These are phyloP conservation scores for Zygosaccharomyces pseudobailii DNA, from an alignment of 1,139 yeast genomes.

Conservation along the genomic window DNA sequence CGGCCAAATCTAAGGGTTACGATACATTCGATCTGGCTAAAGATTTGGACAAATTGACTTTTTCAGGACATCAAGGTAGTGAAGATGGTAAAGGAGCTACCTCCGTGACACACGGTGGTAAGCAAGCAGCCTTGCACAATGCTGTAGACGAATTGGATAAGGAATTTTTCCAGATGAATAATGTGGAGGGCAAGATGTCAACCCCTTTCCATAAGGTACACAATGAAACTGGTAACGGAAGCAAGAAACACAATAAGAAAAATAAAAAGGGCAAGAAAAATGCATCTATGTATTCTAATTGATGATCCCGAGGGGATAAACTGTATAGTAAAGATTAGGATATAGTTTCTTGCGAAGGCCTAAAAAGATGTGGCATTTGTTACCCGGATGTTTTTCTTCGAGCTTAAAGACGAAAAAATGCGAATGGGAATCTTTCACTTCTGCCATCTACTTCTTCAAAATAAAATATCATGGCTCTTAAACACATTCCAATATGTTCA, in stretches of 20 bases:
- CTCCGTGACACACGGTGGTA: conserved; percentile 64
- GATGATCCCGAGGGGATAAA: conserved; percentile 4
- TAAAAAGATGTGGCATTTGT: neutral
- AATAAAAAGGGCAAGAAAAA: conserved; percentile 48
- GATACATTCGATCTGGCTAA: conserved; percentile 58
- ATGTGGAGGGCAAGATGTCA: conserved; percentile 56
- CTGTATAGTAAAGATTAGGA: neutral
- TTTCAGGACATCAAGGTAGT: conserved; percentile 67
- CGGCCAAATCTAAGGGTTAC: conserved; percentile 54
- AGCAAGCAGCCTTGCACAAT: conserved; percentile 71
- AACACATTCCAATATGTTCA: conserved; percentile 23
- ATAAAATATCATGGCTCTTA: conserved; percentile 1
- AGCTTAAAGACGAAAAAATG: neutral
- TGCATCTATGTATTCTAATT: conserved; percentile 15
- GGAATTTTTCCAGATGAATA: conserved; percentile 72
- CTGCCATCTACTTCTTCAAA: neutral
- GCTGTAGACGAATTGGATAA: conserved; percentile 77
- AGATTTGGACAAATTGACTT: conserved; percentile 68
- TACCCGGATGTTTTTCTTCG: conserved; percentile 1
- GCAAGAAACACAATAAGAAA: conserved; percentile 77
- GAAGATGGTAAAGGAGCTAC: conserved; percentile 40
- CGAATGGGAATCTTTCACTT: neutral
- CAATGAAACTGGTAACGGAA: conserved; percentile 37
- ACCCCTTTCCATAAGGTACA: conserved; percentile 67
- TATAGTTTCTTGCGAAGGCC: neutral